Conservation (phyloP, 768 basidiomycete species). For the Pleurotus citrinopileatus region DNA sequence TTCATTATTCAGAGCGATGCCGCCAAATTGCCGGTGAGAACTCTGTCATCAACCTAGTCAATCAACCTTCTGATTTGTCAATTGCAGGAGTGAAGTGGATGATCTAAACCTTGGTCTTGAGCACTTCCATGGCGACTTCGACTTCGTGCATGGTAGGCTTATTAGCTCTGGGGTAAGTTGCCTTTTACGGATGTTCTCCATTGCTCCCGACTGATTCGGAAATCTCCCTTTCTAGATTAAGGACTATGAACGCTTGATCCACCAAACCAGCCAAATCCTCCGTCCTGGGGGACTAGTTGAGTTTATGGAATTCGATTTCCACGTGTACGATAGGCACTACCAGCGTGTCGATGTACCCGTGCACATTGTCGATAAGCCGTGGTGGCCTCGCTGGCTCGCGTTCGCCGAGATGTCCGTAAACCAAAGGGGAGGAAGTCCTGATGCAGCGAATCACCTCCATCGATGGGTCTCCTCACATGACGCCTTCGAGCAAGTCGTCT, state of each 20-base stretch:
- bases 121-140: slow-evolving; percentile 77
- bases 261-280: slow-evolving; percentile 65
- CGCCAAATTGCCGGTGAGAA: slow-evolving; percentile 62
- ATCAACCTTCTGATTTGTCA: slow-evolving; percentile 5
- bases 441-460: slow-evolving; percentile 56
- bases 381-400: slow-evolving; percentile 62
- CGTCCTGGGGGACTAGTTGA: slow-evolving; percentile 70
- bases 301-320: slow-evolving; percentile 68
- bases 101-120: slow-evolving; percentile 84
- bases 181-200: slow-evolving; percentile 9
- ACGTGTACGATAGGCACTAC: slow-evolving; percentile 52
- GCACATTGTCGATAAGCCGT: slow-evolving; percentile 45
- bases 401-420: slow-evolving; percentile 51
- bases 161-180: slow-evolving; percentile 67
- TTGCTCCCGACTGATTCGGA: slow-evolving; percentile 11
- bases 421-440: slow-evolving; percentile 56
- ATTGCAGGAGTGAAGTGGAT: slow-evolving; percentile 75
- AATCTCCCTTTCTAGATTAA: slow-evolving; percentile 46
- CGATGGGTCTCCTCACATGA: slow-evolving; percentile 54
- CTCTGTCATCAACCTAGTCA: slow-evolving; percentile 3
- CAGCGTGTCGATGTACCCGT: slow-evolving; percentile 39
- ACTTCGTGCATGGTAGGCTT: slow-evolving; percentile 71
- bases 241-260: slow-evolving; percentile 60
- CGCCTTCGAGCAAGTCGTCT: slow-evolving; percentile 56
- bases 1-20: slow-evolving; percentile 60